Percentiles rank a stretch among this genome's conserved stretches.
Evolutionary conservation across 441 rosid species (phyloP).

Genomic region (Cnidoscolus chayamansa): DNA sequence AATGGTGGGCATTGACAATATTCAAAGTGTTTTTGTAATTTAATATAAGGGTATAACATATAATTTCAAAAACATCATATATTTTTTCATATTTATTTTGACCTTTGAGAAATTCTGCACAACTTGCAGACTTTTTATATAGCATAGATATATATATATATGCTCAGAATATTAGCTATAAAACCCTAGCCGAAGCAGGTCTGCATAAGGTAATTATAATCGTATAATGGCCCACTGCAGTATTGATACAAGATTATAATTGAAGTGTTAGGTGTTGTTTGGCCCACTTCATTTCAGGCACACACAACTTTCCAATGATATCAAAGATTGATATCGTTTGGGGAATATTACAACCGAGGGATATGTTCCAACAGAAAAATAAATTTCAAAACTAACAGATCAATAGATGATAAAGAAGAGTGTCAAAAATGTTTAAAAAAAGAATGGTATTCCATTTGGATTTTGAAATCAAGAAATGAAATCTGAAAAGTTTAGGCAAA

Average conservation of each 20-base stretch:
- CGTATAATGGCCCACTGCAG: constrained; percentile 16
- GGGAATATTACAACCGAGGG: constrained; percentile 25
- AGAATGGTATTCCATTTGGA: constrained; percentile 16
- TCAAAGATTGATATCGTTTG: constrained; percentile 4
- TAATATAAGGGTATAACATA: too few relatives aligned
- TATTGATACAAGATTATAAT: not conserved
- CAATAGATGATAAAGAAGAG: not conserved
- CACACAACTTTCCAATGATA: constrained; percentile 12
- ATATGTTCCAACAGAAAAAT: constrained; percentile 26
- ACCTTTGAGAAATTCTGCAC: not conserved
- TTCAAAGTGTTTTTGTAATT: too few relatives aligned
- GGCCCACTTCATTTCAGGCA: constrained; percentile 14
- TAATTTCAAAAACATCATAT: too few relatives aligned
- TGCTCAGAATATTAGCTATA: constrained; percentile 9
- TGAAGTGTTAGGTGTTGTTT: constrained; percentile 23
- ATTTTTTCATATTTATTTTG: too few relatives aligned
- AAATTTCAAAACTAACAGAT: not conserved
- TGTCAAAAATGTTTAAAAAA: not conserved
- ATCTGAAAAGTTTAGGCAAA: constrained; percentile 34
- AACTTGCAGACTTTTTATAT: not conserved
- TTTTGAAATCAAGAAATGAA: constrained; percentile 24
- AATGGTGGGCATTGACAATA: too few relatives aligned
- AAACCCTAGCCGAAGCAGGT: constrained; percentile 15
- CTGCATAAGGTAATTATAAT: not conserved
- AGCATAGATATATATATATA: constrained; percentile 8